These are phyloP conservation scores for Calonectria pseudoturangicola DNA, from an alignment of 2,329 filamentous ascomycete genomes.

Conservation along the genomic window DNA sequence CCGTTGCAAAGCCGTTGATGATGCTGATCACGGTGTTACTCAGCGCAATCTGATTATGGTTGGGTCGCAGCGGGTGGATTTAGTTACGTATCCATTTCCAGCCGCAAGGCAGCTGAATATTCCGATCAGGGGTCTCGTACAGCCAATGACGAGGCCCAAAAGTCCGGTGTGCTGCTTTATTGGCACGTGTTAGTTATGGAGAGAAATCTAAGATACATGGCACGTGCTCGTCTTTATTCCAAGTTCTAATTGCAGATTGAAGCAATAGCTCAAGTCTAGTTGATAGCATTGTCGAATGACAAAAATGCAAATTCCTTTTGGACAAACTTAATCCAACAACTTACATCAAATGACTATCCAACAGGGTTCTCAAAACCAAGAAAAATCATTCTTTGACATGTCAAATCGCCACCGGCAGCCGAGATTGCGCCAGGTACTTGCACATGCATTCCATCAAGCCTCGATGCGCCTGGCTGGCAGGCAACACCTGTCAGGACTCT, in stretches of 20 bases:
- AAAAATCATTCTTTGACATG: background rate
- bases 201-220: background rate
- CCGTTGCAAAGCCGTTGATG: background rate
- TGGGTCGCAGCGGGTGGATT: background rate
- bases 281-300: background rate
- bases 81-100: conserved; percentile 1
- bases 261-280: background rate
- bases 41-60: too few relatives aligned
- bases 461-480: background rate
- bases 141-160: background rate
- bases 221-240: too few relatives aligned
- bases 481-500: conserved; percentile 10
- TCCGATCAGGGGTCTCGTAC: background rate
- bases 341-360: too few relatives aligned
- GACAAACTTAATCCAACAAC: too few relatives aligned
- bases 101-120: background rate
- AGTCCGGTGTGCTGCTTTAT: background rate
- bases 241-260: background rate
- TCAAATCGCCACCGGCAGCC: background rate
- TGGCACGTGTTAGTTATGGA: background rate
- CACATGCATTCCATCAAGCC: background rate
- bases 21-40: background rate
- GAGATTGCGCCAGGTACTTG: background rate
- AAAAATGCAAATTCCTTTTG: too few relatives aligned
- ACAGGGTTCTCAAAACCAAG: background rate